These are phyloP conservation scores for Candida sanyaensis DNA, from an alignment of 1,139 yeast genomes.

Conservation along the genomic window DNA sequence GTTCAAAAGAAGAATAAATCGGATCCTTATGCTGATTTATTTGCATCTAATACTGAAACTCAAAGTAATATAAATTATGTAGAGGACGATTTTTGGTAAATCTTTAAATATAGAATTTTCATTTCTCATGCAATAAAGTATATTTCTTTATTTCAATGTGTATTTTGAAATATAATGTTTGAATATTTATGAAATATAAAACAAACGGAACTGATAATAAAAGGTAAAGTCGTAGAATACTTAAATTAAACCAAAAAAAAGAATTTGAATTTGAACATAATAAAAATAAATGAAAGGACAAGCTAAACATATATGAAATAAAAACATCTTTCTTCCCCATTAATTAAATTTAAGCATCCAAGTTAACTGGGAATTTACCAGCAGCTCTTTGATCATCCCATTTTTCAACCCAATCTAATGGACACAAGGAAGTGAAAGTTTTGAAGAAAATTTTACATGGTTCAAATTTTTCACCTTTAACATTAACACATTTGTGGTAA, in stretches of 20 bases:
- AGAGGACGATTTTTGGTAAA: slow-evolving; percentile 67
- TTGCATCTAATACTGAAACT: slow-evolving; percentile 41
- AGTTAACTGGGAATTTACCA: slow-evolving; percentile 49
- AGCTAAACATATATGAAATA: neutral
- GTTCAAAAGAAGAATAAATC: slow-evolving; percentile 33
- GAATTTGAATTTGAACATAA: neutral
- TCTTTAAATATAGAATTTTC: neutral
- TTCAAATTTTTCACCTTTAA: slow-evolving; percentile 97
- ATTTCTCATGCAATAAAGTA: neutral
- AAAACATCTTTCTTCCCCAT: neutral
- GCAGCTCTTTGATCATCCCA: slow-evolving; percentile 94
- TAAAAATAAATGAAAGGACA: neutral
- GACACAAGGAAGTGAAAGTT: slow-evolving; percentile 90
- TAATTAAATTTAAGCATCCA: slow-evolving; percentile 21
- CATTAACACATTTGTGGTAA: slow-evolving; percentile 94
- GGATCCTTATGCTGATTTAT: slow-evolving; percentile 61
- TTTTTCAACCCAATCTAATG: slow-evolving; percentile 86
- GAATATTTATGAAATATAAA: neutral
- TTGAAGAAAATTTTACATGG: slow-evolving; percentile 95
- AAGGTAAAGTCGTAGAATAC: neutral
- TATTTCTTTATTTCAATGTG: neutral
- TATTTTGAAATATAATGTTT: neutral
- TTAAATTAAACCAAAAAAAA: neutral
- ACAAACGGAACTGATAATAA: neutral
- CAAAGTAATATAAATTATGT: slow-evolving; percentile 57